A percentile compares a stretch with the other conserved stretches of the same genome.
Conservation (phyloP, 352 stramenopile species). For the Globisporangium parvum region DNA sequence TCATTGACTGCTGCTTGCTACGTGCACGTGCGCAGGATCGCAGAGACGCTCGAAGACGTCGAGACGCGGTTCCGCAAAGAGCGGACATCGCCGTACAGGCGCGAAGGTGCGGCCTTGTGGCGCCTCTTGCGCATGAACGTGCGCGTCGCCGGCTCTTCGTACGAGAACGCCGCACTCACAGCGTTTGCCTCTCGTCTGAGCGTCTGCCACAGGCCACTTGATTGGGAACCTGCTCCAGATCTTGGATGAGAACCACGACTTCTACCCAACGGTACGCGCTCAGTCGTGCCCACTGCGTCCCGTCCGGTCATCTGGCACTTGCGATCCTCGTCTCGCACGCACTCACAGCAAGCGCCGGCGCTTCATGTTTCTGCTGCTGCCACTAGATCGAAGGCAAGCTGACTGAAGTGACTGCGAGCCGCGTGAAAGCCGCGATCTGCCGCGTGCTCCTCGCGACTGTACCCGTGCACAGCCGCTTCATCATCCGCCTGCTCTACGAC, state of each 20-base stretch:
- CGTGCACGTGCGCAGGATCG: conserved; percentile 34
- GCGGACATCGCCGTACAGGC: conserved; percentile 55
- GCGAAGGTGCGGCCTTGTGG: conserved; percentile 46
- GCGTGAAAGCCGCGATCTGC: conserved; percentile 64
- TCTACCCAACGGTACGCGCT: conserved; percentile 62
- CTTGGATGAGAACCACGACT: conserved; percentile 80
- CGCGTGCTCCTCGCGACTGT: conserved; percentile 70
- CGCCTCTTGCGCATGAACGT: not conserved
- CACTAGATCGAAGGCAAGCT: conserved; percentile 62
- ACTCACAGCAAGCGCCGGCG: not conserved
- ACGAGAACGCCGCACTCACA: not conserved
- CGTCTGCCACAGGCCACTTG: conserved; percentile 44
- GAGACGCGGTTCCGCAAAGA: conserved; percentile 76
- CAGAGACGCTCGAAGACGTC: conserved; percentile 70
- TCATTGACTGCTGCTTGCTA: conserved; percentile 1
- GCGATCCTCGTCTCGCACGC: not conserved
- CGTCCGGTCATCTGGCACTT: not conserved
- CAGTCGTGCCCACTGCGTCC: not conserved
- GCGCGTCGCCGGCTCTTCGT: too few species aligned
- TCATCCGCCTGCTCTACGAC: conserved; percentile 72
- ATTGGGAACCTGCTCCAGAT: conserved; percentile 72
- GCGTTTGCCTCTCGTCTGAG: not conserved
- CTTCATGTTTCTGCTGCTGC: not conserved
- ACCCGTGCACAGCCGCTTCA: conserved; percentile 63
- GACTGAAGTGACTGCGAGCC: conserved; percentile 41